Evolutionary conservation across 164 flowering plant species (phyloP).

Genomic region (Sextonia rubra): DNA sequence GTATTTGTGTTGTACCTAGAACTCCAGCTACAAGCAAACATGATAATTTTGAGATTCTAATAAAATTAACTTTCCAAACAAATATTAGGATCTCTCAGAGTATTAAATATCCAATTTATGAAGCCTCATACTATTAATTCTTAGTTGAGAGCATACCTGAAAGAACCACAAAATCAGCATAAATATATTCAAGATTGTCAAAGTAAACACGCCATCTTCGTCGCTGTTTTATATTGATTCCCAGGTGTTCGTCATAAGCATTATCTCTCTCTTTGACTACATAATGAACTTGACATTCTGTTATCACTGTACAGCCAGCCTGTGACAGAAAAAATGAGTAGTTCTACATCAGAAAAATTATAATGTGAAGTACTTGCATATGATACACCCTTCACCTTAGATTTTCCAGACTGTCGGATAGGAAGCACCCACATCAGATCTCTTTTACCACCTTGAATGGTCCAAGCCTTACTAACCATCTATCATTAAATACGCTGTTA

Average conservation of each 20-base stretch:
- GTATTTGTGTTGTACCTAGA: conserved; percentile 49
- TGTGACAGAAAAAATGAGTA: conserved; percentile 5
- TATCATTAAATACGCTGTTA: no score
- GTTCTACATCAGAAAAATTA: neutral
- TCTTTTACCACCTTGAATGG: no score
- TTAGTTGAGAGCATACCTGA: conserved; percentile 33
- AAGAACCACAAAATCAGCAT: conserved; percentile 46
- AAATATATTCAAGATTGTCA: conserved; percentile 38
- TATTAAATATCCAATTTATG: neutral
- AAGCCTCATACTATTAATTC: neutral
- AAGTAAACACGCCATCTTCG: conserved; percentile 54
- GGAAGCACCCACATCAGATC: neutral
- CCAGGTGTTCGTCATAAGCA: conserved; percentile 4
- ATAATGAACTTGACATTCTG: conserved; percentile 44
- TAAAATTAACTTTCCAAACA: no score
- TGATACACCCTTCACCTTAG: neutral
- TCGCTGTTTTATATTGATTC: conserved; percentile 11
- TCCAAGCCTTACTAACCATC: no score
- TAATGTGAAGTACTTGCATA: neutral
- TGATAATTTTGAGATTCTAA: neutral
- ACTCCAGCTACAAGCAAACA: conserved; percentile 42
- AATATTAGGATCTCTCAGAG: no score
- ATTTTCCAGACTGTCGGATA: neutral
- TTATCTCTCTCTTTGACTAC: conserved; percentile 29
- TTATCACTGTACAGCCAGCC: conserved; percentile 56